phyloP scores from a whole-genome alignment of 2,329 filamentous ascomycete species.

The Rhexocercosporidium sp. region DNA sequence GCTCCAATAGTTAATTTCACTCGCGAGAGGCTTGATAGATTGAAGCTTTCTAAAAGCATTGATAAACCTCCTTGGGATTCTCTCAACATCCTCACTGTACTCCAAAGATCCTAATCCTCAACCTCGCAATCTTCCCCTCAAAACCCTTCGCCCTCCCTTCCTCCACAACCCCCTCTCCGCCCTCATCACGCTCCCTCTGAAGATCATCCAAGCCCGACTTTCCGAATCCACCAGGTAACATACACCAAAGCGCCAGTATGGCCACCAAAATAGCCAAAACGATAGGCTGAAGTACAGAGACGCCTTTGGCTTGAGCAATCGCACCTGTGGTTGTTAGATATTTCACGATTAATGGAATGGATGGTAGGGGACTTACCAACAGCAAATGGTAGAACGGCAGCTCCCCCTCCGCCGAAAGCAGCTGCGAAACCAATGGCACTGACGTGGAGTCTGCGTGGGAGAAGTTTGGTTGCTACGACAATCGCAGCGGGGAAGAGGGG shows the following conservation, averaged over 20 bases:
- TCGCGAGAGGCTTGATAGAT: not conserved
- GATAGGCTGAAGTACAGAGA: conserved; percentile 62
- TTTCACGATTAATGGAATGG: not conserved
- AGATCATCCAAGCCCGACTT: conserved; percentile 32
- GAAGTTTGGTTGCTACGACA: conserved; percentile 73
- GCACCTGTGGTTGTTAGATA: conserved; percentile 51
- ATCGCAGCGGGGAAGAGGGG: conserved; percentile 81
- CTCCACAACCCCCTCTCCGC: conserved; percentile 11
- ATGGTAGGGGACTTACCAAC: conserved; percentile 44
- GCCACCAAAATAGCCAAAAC: conserved; percentile 53
- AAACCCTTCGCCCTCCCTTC: conserved; percentile 13
- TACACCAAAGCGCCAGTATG: conserved; percentile 27
- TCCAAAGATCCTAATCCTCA: conserved; percentile 14
- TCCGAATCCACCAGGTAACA: conserved; percentile 31
- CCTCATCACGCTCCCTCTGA: conserved; percentile 21
- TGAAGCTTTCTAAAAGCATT: not conserved
- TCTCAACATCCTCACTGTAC: not conserved
- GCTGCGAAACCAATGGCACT: conserved; percentile 79
- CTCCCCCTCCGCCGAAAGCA: conserved; percentile 77
- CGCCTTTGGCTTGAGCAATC: conserved; percentile 63
- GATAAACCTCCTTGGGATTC: not conserved
- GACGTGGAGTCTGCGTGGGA: conserved; percentile 76
- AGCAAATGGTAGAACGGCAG: conserved; percentile 68
- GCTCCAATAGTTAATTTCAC: too few species aligned
- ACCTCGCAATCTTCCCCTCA: conserved; percentile 8